Base-by-base conservation (phyloP, 257 asterid species). In the Buddleja alternifolia region DNA sequence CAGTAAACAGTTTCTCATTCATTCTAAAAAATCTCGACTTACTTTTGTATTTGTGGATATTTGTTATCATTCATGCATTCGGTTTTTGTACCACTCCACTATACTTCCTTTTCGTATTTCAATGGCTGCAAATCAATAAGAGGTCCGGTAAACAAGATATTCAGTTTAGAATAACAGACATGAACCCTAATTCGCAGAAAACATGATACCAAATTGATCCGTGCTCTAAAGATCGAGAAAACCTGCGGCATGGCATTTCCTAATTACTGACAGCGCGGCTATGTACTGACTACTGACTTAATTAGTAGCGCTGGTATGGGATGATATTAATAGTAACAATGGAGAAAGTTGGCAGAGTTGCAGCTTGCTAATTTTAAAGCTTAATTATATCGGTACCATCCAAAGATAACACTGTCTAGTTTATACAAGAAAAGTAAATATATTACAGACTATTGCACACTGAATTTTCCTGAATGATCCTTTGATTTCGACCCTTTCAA, bases 301-400 rank as follows among this genome's bases (percentile, higher is more conserved):
- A n/a, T n/a, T n/a, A n/a, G n/a, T n/a, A n/a, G n/a, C n/a, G n/a
- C n/a, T n/a, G n/a, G n/a, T n/a, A n/a, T n/a, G n/a, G n/a, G n/a
- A n/a, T n/a, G n/a, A n/a, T n/a, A n/a, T n/a, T n/a, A n/a, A n/a
- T n/a, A n/a, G 1, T 23, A 23, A 15, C 23, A 24, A 11, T 53
- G 29, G 32, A 17, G 60, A 24, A 53, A 19, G 16, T 11, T 53
- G 37, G 10, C n/a, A 21, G 14, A 3, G 16, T 42, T 42, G 47
- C 47, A 53, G 60, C 23, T 53, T 53, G 55, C 55, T 10, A 52
- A 21, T 20, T 20, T 12, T 42, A 42, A 42, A 53, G 37, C 60
- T 4, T 21, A 53, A 53, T 53, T 53, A 53, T 6, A 10, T 48
- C 11, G 19, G 3, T 16, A 16, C 8, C 39, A 8, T 17, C 34